Evolutionary conservation across 2,329 filamentous ascomycete genomes (phyloP), one percentile per base, ranked within the genome.

Genomic region (Xylaria digitata): DNA sequence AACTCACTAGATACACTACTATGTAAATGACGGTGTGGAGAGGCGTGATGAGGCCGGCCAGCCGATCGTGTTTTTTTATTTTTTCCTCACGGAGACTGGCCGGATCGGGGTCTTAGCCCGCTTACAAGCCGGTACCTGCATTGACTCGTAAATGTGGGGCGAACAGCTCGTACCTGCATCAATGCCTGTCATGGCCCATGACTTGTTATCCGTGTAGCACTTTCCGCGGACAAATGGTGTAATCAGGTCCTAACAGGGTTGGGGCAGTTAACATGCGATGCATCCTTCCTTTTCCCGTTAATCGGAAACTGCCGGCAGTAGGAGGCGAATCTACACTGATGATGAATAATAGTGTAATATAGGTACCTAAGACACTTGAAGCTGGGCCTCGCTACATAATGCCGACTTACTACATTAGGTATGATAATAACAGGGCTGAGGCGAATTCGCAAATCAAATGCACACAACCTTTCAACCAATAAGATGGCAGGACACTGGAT

Each of bases 121-220:
- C 34, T 45, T 37, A 21, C 9, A 45, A 37, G 21, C 40, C 53
- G 46, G 66, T 66, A 68, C 66, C 66, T 69, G 63, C 66, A 66
- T 66, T 52, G 43, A 62, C 50, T 61, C 60, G 9, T 61, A 6
- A 23, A 37, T 37, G 48, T 48, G 63, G 54, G 45, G 57, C 42
- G 1, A 54, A 23, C 21, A 58, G 6, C 57, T 63, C 56, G 66
- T 65, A 60, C 62, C 58, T 67, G 61, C 61, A 65, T 67, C 37
- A 9, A 48, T 53, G 37, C 19, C 37, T 37, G 8, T 13, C 30
- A 45, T 30, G 19, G 34, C 6, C 45, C 30, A 30, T 15, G 37
- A 43, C 30, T 23, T 34, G 26, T 43, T 26, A 50, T 49, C 62
- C n/a, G 56, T 30, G 53, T 6, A 26, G 11, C 4, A 15, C 37